phyloP scores from a whole-genome alignment of 176 grass and related monocot species.

The Oryza meridionalis region DNA sequence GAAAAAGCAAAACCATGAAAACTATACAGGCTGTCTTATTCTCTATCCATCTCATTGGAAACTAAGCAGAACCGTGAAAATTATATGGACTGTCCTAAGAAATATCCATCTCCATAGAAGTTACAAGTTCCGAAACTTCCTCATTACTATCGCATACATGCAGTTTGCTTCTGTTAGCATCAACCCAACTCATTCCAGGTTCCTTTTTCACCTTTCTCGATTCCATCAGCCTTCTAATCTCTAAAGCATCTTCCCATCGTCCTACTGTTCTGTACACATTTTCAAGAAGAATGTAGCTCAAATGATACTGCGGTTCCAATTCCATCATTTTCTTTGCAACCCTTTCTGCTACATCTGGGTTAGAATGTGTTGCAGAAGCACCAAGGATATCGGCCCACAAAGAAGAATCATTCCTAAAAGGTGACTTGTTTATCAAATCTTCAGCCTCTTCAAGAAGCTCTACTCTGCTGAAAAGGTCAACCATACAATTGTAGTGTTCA shows the following conservation, averaged over 20 bases:
- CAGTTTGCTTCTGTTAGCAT: conserved; percentile 45
- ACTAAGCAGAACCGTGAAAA: not conserved
- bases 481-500: conserved; percentile 91
- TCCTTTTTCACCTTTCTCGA: conserved; percentile 65
- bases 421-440: conserved; percentile 67
- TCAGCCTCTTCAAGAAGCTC: conserved; percentile 84
- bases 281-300: conserved; percentile 86
- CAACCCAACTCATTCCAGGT: conserved; percentile 69
- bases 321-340: conserved; percentile 86
- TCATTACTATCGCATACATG: conserved; percentile 23
- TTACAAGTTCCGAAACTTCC: conserved; percentile 12
- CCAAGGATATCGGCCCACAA: conserved; percentile 76
- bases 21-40: conserved; percentile 33
- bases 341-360: conserved; percentile 60
- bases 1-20: conserved; percentile 10
- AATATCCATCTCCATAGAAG: conserved; percentile 11
- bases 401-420: conserved; percentile 57
- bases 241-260: conserved; percentile 70
- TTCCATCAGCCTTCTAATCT: conserved; percentile 76
- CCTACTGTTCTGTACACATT: conserved; percentile 86
- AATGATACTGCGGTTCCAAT: conserved; percentile 68
- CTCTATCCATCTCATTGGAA: conserved; percentile 7
- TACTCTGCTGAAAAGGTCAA: conserved; percentile 84
- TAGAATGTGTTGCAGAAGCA: conserved; percentile 69
- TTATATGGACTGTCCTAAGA: conserved; percentile 38